Conservation (phyloP, 495 filamentous ascomycete species). For the Pseudevernia furfuracea region DNA sequence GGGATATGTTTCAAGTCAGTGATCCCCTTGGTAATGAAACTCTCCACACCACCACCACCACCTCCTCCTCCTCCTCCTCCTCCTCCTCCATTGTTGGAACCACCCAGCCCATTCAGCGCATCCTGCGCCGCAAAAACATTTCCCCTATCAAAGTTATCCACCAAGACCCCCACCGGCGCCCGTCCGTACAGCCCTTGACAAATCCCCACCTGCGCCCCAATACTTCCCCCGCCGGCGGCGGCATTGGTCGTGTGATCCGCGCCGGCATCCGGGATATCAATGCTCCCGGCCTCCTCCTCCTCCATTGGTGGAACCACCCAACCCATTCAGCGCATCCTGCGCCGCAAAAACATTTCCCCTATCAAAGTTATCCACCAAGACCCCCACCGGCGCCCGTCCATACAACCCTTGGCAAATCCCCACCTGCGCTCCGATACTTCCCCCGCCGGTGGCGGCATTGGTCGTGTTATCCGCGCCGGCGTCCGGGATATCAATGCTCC, state of each 20-base stretch:
- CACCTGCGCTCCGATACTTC: conserved; percentile 53
- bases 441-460: conserved; percentile 45
- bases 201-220: conserved; percentile 47
- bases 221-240: conserved; percentile 42
- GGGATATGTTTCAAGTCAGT: too few species aligned
- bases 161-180: conserved; percentile 54
- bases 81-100: too few species aligned
- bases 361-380: conserved; percentile 65
- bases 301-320: conserved; percentile 25
- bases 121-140: conserved; percentile 49
- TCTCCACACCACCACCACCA: too few species aligned
- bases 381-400: conserved; percentile 49
- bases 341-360: conserved; percentile 48
- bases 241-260: conserved; percentile 52
- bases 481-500: conserved; percentile 50
- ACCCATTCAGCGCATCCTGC: conserved; percentile 52
- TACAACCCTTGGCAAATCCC: conserved; percentile 45
- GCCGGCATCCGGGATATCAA: conserved; percentile 49
- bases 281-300: too few species aligned
- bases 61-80: too few species aligned
- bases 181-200: conserved; percentile 48
- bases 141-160: conserved; percentile 63
- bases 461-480: conserved; percentile 45
- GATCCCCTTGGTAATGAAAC: too few species aligned
- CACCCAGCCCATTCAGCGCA: conserved; percentile 47